Base-by-base conservation (phyloP, 2,329 filamentous ascomycete genomes). In the Phaeophleospora eucalypticola region DNA sequence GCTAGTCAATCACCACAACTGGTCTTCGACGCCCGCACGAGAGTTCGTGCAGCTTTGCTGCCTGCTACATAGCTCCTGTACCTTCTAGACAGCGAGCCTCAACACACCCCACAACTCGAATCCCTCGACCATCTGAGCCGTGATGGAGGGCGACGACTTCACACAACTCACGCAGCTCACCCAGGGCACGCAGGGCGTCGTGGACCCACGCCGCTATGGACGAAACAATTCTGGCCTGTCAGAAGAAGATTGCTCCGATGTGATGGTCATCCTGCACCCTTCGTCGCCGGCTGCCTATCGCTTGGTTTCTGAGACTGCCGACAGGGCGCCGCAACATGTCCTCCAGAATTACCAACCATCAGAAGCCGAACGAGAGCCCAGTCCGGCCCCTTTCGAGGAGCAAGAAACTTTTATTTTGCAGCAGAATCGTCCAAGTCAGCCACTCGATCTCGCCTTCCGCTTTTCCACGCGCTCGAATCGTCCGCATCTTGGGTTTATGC, bases 241-340 rank as follows among this genome's bases (percentile, higher is more conserved):
- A 43, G 84, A 90, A 57, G 80, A 87, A 55, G 90, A 95, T 65
- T 80, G 93, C 41, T 81, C 87, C 52, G 90, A 96, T 68, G 88
- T 96, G 58, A 81, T 95, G 55, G 94, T 89, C 69, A 82, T 96
- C 47, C 78, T 97, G 20, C 83, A 94, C 58, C 90, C 91, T 9
- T 81, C 81, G 55, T 87, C 89, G 2, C 75, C 81, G 33, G 78
- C 80, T 17, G 88, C 91, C 16, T 83, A 84, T 53, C 73, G 75
- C 53, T 86, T 90, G 58, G 82, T 91, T n/a, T 68, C 73, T 35
- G 68, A 73, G 2, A 80, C 81, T 16, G 75, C 78, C 9, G 54
- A 68, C 8, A 54, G 61, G 6, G 66, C 69, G n/a, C 78, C 78
- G 3, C 75, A 83, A 46, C 79, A 84, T 64, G 81, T 85, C 16